These are phyloP conservation scores for Scutellaria baicalensis DNA, from an alignment of 257 asterid species.

Conservation along the genomic window DNA sequence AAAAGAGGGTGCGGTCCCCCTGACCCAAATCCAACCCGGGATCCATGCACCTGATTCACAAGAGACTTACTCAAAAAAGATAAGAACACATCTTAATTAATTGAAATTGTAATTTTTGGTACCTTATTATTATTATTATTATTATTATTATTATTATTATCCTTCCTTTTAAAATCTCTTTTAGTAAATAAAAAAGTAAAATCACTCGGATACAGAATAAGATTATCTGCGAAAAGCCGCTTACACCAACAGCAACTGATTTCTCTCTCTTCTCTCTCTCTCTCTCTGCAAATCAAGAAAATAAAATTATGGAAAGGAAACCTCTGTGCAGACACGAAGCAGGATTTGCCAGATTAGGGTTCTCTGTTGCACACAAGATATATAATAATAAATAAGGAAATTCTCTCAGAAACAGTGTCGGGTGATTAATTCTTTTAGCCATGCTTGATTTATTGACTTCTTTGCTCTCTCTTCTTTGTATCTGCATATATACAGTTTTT, in stretches of 20 bases:
- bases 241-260: slow-evolving; percentile 21
- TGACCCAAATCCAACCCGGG: too few species aligned
- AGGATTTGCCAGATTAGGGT: slow-evolving; percentile 56
- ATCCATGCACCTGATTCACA: too few species aligned
- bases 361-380: background rate
- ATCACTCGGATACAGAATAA: background rate
- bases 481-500: background rate
- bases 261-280: slow-evolving; percentile 7
- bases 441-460: slow-evolving; percentile 23
- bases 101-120: background rate
- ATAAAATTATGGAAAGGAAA: slow-evolving; percentile 12
- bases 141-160: background rate
- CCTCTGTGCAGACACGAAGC: slow-evolving; percentile 35
- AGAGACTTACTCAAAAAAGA: too few species aligned
- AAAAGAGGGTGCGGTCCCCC: too few species aligned
- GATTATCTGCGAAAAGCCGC: slow-evolving; percentile 15
- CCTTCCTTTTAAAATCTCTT: background rate
- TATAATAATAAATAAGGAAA: slow-evolving; percentile 15
- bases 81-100: too few species aligned
- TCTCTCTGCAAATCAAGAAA: slow-evolving; percentile 17
- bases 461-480: background rate
- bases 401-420: slow-evolving; percentile 26
- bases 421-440: slow-evolving; percentile 40
- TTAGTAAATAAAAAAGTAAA: background rate
- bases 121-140: background rate